Conservation (phyloP, 345 rosid genomes). For the Hibiscus syriacus region DNA sequence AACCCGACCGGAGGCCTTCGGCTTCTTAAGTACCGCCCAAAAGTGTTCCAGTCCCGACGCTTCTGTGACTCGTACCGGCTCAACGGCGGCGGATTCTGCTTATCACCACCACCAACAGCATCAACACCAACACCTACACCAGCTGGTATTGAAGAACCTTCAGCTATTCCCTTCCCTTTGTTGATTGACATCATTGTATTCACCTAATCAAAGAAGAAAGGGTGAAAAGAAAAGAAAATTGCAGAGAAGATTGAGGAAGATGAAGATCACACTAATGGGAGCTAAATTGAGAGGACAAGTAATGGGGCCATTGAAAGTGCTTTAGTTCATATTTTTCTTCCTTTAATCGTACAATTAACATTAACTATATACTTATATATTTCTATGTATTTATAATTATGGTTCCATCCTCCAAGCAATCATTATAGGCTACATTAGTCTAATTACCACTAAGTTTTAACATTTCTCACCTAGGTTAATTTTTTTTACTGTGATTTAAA, state of each 20-base stretch:
- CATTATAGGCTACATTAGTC: conserved; percentile 34
- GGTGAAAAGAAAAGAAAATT: conserved; percentile 11
- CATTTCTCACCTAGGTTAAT: neutral
- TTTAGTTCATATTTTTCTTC: conserved; percentile 51
- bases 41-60: conserved; percentile 87
- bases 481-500: neutral
- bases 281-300: conserved; percentile 42
- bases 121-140: neutral
- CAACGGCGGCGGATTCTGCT: conserved; percentile 37
- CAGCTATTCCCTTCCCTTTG: conserved; percentile 67
- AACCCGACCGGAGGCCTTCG: conserved; percentile 72
- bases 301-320: conserved; percentile 55
- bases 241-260: conserved; percentile 17
- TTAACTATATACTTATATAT: conserved; percentile 28
- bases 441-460: conserved; percentile 18
- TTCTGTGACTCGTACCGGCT: conserved; percentile 87
- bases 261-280: conserved; percentile 30
- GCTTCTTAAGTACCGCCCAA: conserved; percentile 76
- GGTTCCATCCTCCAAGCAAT: conserved; percentile 54
- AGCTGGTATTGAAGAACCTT: conserved; percentile 34
- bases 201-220: neutral
- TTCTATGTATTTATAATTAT: conserved; percentile 30
- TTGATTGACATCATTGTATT: conserved; percentile 29
- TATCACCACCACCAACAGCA: conserved; percentile 10
- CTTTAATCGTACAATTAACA: conserved; percentile 55